These are phyloP conservation scores for Daedaleopsis nitida DNA, from an alignment of 768 basidiomycete species.

Conservation along the genomic window DNA sequence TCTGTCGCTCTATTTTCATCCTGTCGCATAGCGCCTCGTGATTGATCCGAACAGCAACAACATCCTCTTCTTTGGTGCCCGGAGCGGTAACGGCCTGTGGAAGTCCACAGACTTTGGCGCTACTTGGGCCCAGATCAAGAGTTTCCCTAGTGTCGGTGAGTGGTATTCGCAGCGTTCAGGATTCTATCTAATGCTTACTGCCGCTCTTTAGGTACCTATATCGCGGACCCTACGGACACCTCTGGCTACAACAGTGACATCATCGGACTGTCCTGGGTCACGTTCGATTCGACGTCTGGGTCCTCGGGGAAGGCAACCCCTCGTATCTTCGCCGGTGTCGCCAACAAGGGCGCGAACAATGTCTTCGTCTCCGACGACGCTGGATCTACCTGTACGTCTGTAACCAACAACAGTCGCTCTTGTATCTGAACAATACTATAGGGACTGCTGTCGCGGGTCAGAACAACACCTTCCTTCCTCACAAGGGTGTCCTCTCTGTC, in stretches of 20 bases:
- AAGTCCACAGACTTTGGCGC: slow-evolving; percentile 62
- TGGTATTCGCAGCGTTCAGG: neutral
- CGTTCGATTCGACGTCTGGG: slow-evolving; percentile 63
- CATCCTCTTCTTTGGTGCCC: slow-evolving; percentile 64
- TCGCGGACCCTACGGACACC: slow-evolving; percentile 53
- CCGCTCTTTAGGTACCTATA: slow-evolving; percentile 45
- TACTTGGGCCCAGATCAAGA: slow-evolving; percentile 61
- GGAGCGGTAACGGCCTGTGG: slow-evolving; percentile 66
- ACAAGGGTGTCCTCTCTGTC: slow-evolving; percentile 67
- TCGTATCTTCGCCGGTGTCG: slow-evolving; percentile 71
- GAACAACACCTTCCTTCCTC: slow-evolving; percentile 58
- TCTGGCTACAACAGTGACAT: slow-evolving; percentile 41
- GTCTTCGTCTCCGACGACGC: slow-evolving; percentile 59
- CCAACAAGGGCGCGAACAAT: slow-evolving; percentile 53
- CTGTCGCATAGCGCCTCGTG: slow-evolving; percentile 48
- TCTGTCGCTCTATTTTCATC: neutral
- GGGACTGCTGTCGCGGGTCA: slow-evolving; percentile 62
- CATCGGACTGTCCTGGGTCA: slow-evolving; percentile 59
- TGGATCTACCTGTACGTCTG: slow-evolving; percentile 55
- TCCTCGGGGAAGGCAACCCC: slow-evolving; percentile 53
- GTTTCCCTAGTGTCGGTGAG: slow-evolving; percentile 59
- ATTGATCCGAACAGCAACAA: slow-evolving; percentile 65
- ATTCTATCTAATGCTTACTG: neutral
- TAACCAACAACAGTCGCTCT: neutral
- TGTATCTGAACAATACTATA: slow-evolving; percentile 22